These are phyloP conservation scores for Pyrenopolyporus hunteri DNA, from an alignment of 495 filamentous ascomycete genomes.

Conservation along the genomic window DNA sequence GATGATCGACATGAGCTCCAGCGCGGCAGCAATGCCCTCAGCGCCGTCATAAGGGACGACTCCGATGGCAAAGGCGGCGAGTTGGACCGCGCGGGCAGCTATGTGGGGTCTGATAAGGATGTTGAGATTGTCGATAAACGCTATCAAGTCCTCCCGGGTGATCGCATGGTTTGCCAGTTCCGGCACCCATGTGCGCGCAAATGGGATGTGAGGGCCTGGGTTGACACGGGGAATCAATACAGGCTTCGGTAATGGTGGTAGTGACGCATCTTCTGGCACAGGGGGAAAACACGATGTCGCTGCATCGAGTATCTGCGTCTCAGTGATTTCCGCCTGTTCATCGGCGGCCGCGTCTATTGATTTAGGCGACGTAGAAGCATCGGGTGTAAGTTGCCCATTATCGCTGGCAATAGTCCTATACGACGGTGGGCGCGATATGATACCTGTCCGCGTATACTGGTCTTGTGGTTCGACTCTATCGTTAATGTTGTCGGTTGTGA, in stretches of 20 bases:
- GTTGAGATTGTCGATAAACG: constrained; percentile 41
- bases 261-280: background rate
- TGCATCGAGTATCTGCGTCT: constrained; percentile 18
- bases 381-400: background rate
- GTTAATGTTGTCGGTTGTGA: too few species aligned
- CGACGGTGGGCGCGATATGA: constrained; percentile 6
- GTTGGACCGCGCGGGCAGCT: constrained; percentile 9
- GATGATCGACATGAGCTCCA: constrained; percentile 18
- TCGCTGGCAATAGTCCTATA: constrained; percentile 1
- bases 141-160: constrained; percentile 30
- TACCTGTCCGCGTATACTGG: too few species aligned
- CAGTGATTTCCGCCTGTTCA: background rate
- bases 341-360: background rate
- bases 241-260: constrained; percentile 27
- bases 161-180: constrained; percentile 29
- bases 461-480: too few species aligned
- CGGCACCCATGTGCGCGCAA: constrained; percentile 32
- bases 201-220: constrained; percentile 29
- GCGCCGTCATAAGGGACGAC: constrained; percentile 29
- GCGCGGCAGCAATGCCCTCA: constrained; percentile 15
- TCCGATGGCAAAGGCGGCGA: constrained; percentile 14
- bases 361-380: too few species aligned
- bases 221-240: constrained; percentile 36
- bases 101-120: constrained; percentile 30
- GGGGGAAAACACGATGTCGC: constrained; percentile 20